Evolutionary conservation across 352 stramenopile species (phyloP).

Genomic region (Pythium plurisporium): DNA sequence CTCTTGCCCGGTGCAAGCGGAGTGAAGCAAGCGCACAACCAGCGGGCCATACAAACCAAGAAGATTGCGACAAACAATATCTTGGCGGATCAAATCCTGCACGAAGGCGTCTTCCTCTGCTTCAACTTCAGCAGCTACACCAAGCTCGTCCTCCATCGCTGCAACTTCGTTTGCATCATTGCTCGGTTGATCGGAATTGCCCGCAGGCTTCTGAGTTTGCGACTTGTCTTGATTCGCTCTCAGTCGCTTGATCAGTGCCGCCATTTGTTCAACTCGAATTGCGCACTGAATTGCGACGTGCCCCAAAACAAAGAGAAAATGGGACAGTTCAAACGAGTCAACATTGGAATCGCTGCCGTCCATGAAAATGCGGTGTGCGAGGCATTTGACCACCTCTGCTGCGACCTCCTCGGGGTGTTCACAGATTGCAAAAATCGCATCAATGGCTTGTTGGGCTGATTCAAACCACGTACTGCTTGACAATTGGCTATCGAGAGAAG

Average conservation of each 20-base stretch:
- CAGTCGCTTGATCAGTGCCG: conserved; percentile 77
- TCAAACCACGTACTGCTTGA: conserved; percentile 87
- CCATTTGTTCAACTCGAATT: conserved; percentile 92
- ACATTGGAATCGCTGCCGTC: conserved; percentile 64
- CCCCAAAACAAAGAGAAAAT: conserved; percentile 95
- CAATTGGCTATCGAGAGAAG: background rate
- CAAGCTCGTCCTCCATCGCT: conserved; percentile 92
- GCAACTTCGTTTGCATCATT: conserved; percentile 53
- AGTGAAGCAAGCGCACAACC: conserved; percentile 83
- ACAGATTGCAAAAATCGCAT: conserved; percentile 91
- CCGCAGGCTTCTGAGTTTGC: conserved; percentile 31
- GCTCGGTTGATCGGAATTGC: conserved; percentile 14
- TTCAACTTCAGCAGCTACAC: conserved; percentile 87
- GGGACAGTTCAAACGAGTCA: conserved; percentile 64
- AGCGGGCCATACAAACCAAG: conserved; percentile 90
- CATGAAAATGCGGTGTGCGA: conserved; percentile 59
- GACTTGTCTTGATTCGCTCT: conserved; percentile 79
- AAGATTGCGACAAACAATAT: conserved; percentile 91
- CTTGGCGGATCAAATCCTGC: conserved; percentile 88
- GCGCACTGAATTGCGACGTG: conserved; percentile 94
- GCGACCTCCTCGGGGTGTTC: conserved; percentile 84
- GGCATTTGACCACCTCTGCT: conserved; percentile 64
- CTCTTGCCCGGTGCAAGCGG: conserved; percentile 61
- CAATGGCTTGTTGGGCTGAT: conserved; percentile 88
- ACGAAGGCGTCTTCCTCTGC: conserved; percentile 90